These are phyloP conservation scores for Solanum dulcamara DNA, from an alignment of 257 asterid genomes.

Conservation along the genomic window DNA sequence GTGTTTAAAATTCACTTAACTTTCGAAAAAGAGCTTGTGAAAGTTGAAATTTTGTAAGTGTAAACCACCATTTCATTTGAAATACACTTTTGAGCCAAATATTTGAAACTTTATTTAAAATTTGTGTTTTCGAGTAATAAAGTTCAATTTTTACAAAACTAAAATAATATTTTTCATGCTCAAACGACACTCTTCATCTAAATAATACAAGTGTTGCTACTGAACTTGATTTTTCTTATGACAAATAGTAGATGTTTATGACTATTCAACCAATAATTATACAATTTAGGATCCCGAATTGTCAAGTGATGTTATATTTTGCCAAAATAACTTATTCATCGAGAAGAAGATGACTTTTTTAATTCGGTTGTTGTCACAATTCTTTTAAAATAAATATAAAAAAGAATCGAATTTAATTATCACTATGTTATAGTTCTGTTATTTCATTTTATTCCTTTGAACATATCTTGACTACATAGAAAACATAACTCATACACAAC, in stretches of 20 bases:
- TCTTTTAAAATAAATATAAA: not conserved
- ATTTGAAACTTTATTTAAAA: not conserved
- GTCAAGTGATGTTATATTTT: not conserved
- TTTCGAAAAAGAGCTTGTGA: not conserved
- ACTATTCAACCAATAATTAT: not conserved
- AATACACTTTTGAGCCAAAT: not conserved
- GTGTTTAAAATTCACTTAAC: not conserved
- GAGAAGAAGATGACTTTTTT: not conserved
- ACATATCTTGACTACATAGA: not conserved
- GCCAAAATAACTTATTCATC: not conserved
- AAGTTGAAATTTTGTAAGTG: not conserved
- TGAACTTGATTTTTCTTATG: not conserved
- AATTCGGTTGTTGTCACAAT: not conserved
- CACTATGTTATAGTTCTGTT: not conserved
- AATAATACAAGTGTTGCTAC: not conserved
- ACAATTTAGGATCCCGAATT: not conserved
- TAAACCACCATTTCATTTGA: not conserved
- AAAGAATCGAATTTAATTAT: not conserved
- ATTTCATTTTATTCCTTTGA: not conserved
- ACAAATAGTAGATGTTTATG: not conserved
- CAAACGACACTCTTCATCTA: not conserved
- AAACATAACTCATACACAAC: not conserved
- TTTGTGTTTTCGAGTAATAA: not conserved
- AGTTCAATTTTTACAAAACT: not conserved
- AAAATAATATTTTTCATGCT: not conserved